phyloP scores from a whole-genome alignment of 129 eudicot genomes.

The carrot (Daucus carota) region DNA sequence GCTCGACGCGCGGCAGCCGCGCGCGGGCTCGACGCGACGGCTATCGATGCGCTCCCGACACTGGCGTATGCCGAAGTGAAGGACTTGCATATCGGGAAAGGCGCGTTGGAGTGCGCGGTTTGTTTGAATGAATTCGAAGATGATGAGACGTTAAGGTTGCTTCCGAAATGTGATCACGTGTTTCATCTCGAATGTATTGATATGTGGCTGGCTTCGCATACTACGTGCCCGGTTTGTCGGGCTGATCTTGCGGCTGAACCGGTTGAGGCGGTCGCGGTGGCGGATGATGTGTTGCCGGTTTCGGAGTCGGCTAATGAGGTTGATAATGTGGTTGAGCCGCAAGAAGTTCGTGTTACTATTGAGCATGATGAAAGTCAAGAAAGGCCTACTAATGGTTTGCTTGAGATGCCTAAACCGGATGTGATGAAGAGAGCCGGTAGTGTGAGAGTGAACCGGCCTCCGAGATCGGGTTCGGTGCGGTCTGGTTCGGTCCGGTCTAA shows the following conservation, averaged over 20 bases:
- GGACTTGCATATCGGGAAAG: constrained; percentile 43
- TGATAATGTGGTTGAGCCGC: background rate
- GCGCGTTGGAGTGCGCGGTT: constrained; percentile 49
- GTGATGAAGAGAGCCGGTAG: constrained; percentile 1
- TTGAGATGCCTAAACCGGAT: constrained; percentile 6
- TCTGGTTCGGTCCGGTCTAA: constrained; percentile 8
- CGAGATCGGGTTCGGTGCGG: background rate
- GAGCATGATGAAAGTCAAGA: background rate
- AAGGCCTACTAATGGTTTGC: background rate
- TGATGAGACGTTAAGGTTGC: constrained; percentile 40
- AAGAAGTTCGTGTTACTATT: constrained; percentile 7
- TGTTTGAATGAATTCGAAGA: constrained; percentile 61
- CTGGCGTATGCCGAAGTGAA: constrained; percentile 46
- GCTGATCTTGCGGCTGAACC: constrained; percentile 31
- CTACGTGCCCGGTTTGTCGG: constrained; percentile 65
- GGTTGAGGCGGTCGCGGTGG: constrained; percentile 13
- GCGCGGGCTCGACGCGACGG: constrained; percentile 47
- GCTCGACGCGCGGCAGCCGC: constrained; percentile 17
- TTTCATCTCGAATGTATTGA: constrained; percentile 56
- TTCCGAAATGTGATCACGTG: constrained; percentile 55
- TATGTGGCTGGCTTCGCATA: constrained; percentile 50
- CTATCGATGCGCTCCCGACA: constrained; percentile 32
- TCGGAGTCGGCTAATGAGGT: background rate
- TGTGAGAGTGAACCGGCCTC: constrained; percentile 1
- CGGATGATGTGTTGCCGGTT: background rate